Evolutionary conservation across 2,329 filamentous ascomycete genomes (phyloP).

Genomic region (Orbilia ellipsospora): DNA sequence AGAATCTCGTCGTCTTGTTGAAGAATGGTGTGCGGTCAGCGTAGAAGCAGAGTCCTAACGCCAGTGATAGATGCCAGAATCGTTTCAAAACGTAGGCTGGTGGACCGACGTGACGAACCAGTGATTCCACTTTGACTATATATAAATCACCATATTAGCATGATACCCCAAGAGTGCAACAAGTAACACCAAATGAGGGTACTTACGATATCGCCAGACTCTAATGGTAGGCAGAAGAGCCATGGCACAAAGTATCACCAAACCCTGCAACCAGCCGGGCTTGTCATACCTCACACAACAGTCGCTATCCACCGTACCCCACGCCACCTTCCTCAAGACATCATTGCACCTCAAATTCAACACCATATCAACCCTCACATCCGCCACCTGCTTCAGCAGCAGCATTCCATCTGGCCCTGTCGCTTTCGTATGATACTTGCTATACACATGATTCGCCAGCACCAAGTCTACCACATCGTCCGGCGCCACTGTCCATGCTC

Average conservation of each 20-base stretch:
- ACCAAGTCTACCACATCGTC: slow-evolving; percentile 42
- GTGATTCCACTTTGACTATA: not conserved
- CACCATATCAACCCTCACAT: slow-evolving; percentile 67
- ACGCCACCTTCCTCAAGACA: slow-evolving; percentile 14
- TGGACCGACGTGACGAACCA: not conserved
- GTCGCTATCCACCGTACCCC: slow-evolving; percentile 63
- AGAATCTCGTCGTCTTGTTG: slow-evolving; percentile 67
- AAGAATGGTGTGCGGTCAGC: slow-evolving; percentile 69
- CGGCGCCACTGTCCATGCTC: slow-evolving; percentile 63
- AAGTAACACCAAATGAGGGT: too few relatives aligned
- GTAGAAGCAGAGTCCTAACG: slow-evolving; percentile 66
- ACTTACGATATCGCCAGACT: slow-evolving; percentile 21
- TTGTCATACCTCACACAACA: slow-evolving; percentile 67
- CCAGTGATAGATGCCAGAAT: slow-evolving; percentile 58
- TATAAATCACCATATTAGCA: not conserved
- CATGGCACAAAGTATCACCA: slow-evolving; percentile 57
- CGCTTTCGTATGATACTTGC: slow-evolving; percentile 60
- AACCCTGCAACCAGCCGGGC: slow-evolving; percentile 62
- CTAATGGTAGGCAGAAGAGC: slow-evolving; percentile 44
- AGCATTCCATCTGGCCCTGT: slow-evolving; percentile 67
- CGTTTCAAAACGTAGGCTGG: slow-evolving; percentile 8
- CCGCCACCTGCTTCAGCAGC: slow-evolving; percentile 65
- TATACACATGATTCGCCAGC: slow-evolving; percentile 64
- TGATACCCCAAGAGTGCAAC: not conserved
- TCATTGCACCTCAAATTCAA: slow-evolving; percentile 70